phyloP scores from a whole-genome alignment of 306 rosid genomes.

The Prunus davidiana region DNA sequence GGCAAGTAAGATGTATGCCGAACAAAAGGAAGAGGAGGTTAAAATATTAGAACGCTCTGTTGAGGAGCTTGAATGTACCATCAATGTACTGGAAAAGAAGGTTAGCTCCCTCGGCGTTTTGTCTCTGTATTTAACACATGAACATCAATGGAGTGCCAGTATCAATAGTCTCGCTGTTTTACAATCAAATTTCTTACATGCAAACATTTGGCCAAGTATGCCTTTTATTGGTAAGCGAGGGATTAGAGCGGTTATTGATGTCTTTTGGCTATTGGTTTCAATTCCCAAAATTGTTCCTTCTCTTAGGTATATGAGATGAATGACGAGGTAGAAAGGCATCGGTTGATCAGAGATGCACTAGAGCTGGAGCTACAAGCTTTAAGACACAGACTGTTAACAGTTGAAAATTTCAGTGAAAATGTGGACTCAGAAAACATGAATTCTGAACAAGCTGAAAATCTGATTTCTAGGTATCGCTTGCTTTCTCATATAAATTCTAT shows the following conservation, averaged over 20 bases:
- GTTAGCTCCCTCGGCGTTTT: slow-evolving; percentile 34
- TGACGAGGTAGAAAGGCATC: slow-evolving; percentile 78
- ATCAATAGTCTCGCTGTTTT: neutral
- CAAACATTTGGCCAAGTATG: neutral
- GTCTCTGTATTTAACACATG: neutral
- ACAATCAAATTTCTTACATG: neutral
- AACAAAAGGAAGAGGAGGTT: slow-evolving; percentile 94
- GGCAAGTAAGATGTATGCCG: slow-evolving; percentile 76
- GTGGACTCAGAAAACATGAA: slow-evolving; percentile 41
- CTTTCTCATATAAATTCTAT: slow-evolving; percentile 22
- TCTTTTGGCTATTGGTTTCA: neutral
- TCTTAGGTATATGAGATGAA: slow-evolving; percentile 79
- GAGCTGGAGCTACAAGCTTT: slow-evolving; percentile 71
- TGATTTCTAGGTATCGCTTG: slow-evolving; percentile 53
- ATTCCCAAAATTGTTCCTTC: slow-evolving; percentile 8
- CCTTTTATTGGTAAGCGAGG: no score
- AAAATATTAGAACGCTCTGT: slow-evolving; percentile 85
- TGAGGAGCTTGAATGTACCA: slow-evolving; percentile 92
- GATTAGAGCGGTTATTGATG: neutral
- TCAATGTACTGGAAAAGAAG: slow-evolving; percentile 91
- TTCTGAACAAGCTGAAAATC: slow-evolving; percentile 45
- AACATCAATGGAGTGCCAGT: neutral
- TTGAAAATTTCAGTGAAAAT: slow-evolving; percentile 48
- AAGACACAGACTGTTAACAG: slow-evolving; percentile 58
- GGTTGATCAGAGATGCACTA: slow-evolving; percentile 64